Evolutionary conservation across 306 rosid species (phyloP), one percentile per base, ranked within the genome.

Genomic region (Boehmeria nivea): DNA sequence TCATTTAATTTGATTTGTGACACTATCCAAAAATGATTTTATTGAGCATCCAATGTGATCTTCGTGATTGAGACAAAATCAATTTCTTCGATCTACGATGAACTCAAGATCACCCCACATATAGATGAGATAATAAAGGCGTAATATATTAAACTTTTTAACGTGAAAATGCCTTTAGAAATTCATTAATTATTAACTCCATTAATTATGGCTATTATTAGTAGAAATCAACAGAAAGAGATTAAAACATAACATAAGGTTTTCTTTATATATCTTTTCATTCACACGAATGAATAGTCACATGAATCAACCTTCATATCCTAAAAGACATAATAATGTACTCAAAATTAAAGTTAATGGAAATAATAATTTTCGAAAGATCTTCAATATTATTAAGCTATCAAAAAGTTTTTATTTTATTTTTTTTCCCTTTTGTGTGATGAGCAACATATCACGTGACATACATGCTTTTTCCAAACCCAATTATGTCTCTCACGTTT

Each of bases 381-480:
- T 50, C 11, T 13, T 45, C 26, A 8, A 25, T 25, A 5, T n/a
- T 25, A 27, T 51, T 25, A 20, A n/a, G 20, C 28, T 42, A 54
- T 20, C 25, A 33, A 54, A 33, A 53, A 21, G 59, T 11, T 54
- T 51, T 31, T 53, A 6, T 19, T 31, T 31, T 31, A 4, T 31
- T 4, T 4, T 31, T 31, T 31, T 31, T 31, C 8, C 1, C 9
- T 10, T 31, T 31, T 31, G 36, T 31, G 45, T n/a, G 45, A 57
- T 20, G 61, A 20, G 61, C 48, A 57, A 22, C 61, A 57, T 22
- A 40, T 57, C 61, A 57, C 45, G 49, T 57, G 47, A 13, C 61
- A 54, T 54, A 13, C 18, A 57, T 57, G 59, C 25, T 54, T 36
- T 54, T 31, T n/a, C n/a, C n/a, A n/a, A n/a, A n/a, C n/a, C n/a